Conservation (phyloP, 139 green algal species). For the Edaphochlamys debaryana region DNA sequence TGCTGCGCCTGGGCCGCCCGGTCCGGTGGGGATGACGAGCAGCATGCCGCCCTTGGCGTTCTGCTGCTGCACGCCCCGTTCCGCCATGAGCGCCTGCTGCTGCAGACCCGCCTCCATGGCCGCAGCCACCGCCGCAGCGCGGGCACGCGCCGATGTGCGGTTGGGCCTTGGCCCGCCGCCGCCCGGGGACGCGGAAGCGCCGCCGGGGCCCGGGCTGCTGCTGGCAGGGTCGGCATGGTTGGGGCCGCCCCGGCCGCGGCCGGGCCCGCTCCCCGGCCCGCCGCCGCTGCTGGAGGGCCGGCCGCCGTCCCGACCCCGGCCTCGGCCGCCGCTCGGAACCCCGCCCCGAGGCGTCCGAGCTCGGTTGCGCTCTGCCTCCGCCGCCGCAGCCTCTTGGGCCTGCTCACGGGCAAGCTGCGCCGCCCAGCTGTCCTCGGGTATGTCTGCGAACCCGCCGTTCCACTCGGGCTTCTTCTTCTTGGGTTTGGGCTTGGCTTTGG, state of each 20-base stretch:
- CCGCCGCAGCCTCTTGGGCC: not conserved
- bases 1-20: too few species aligned
- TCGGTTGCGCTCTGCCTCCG: not conserved
- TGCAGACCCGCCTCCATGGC: slow-evolving; percentile 7
- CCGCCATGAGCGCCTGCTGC: not conserved
- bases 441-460: slow-evolving; percentile 11
- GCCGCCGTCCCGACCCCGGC: too few species aligned
- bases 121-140: slow-evolving; percentile 18
- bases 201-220: too few species aligned
- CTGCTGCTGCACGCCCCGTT: slow-evolving; percentile 7
- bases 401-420: slow-evolving; percentile 18
- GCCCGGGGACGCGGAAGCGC: too few species aligned
- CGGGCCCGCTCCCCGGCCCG: too few species aligned
- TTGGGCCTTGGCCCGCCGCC: too few species aligned
- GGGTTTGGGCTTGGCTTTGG: too few species aligned
- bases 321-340: too few species aligned
- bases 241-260: too few species aligned
- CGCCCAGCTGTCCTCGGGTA: slow-evolving; percentile 18
- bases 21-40: slow-evolving; percentile 13
- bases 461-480: slow-evolving; percentile 6
- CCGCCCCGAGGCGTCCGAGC: too few species aligned
- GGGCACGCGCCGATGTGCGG: not conserved
- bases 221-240: too few species aligned
- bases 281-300: not conserved
- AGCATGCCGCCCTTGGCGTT: slow-evolving; percentile 21